Evolutionary conservation across 306 rosid species (phyloP), one percentile per base, ranked within the genome.

Genomic region (Castanea sativa): DNA sequence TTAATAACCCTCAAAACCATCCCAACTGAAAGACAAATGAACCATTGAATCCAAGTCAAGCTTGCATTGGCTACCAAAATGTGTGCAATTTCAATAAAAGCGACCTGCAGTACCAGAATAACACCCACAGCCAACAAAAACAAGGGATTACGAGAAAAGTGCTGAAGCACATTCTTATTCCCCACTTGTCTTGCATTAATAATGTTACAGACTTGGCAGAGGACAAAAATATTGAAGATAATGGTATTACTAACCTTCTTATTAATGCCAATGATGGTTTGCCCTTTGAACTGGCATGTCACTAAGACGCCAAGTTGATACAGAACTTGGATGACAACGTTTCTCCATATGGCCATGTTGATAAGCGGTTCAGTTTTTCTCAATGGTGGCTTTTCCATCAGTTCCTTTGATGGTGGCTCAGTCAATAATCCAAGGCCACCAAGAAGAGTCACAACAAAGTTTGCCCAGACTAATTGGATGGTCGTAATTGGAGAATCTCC

Each of bases 201-300:
- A 27, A 32, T 58, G 16, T 76, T 82, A 64, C 53, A 76, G 12
- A 82, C 59, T 57, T 76, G 85, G 64, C 85, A 82, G n/a, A 82
- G 65, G 10, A 82, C 69, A 72, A 53, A 71, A 43, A 21, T 38
- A 67, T 71, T 82, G 59, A 76, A 76, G 55, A 82, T 56, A 1
- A 71, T 70, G 41, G 80, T 30, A 11, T 76, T 27, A 38, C 21
- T 33, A 14, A 23, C 75, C 49, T 76, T 7, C 18, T 81, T 1
- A 43, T 27, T 45, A 9, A 76, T 51, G 23, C 73, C 73, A 16
- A 55, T 45, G 41, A 81, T 55, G 32, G 73, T 65, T 20, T 59
- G n/a, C 49, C 72, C 75, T 51, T 70, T 76, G 18, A 60, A 59
- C 2, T 81, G 80, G 5, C 59, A 75, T 51, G 30, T 2, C 12